Conservation (phyloP, 2,329 filamentous ascomycete species). For the Microcyclospora tardicrescens region DNA sequence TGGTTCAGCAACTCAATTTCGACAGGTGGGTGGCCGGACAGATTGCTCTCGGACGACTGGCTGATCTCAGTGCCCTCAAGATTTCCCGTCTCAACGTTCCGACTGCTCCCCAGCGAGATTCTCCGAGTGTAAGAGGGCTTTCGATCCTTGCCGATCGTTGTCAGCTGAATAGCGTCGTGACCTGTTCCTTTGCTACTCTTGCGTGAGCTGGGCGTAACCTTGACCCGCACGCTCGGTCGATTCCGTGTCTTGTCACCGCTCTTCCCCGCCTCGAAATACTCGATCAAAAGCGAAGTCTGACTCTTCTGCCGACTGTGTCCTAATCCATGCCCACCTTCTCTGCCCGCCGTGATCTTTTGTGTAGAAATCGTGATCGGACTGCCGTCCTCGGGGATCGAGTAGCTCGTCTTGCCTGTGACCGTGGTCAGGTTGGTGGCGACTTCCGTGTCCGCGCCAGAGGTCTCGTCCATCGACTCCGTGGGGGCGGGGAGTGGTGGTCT, state of each 20-base stretch:
- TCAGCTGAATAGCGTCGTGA: conserved; percentile 75
- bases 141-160: conserved; percentile 60
- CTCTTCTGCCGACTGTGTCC: conserved; percentile 46
- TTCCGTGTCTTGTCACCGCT: conserved; percentile 47
- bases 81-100: conserved; percentile 24
- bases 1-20: conserved; percentile 73
- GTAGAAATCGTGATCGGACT: conserved; percentile 88
- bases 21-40: conserved; percentile 56
- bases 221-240: conserved; percentile 69
- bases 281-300: conserved; percentile 83
- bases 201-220: conserved; percentile 61
- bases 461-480: conserved; percentile 54
- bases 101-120: conserved; percentile 46
- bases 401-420: conserved; percentile 56
- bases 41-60: conserved; percentile 69
- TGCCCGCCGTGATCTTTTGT: conserved; percentile 37
- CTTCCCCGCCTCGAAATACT: conserved; percentile 83
- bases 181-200: conserved; percentile 36
- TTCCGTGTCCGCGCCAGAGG: conserved; percentile 34
- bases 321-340: conserved; percentile 39
- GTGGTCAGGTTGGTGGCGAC: conserved; percentile 56
- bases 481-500: conserved; percentile 59
- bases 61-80: conserved; percentile 37
- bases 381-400: conserved; percentile 73
- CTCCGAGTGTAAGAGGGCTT: conserved; percentile 57